These are phyloP conservation scores for Sugiyamaella marilandica DNA, from an alignment of 805 yeast genomes.

Conservation along the genomic window DNA sequence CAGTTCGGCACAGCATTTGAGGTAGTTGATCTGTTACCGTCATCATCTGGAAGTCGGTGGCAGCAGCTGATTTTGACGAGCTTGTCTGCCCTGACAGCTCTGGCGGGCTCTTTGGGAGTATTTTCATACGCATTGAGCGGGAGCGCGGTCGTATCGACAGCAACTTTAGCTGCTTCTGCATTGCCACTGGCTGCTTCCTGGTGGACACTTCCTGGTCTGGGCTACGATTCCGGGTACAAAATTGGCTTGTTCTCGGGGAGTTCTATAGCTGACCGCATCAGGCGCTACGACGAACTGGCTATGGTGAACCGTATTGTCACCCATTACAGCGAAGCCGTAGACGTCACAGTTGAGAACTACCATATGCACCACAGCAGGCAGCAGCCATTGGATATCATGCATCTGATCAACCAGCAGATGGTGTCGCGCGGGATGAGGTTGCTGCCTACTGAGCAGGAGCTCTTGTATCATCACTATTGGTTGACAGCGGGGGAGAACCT, in stretches of 20 bases:
- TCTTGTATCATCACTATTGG: conserved; percentile 76
- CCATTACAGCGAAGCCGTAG: conserved; percentile 20
- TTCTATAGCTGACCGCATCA: neutral
- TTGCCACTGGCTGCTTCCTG: no score
- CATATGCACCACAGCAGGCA: conserved; percentile 5
- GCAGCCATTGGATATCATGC: neutral
- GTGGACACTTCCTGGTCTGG: neutral
- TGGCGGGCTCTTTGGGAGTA: no score
- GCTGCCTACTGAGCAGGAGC: conserved; percentile 51
- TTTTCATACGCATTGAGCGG: no score
- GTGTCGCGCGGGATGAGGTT: conserved; percentile 15
- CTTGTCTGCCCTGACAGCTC: no score
- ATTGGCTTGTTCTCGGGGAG: neutral
- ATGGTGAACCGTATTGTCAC: conserved; percentile 23
- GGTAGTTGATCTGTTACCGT: neutral
- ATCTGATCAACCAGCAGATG: conserved; percentile 10
- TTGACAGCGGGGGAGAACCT: conserved; percentile 78
- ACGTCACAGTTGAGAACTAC: conserved; percentile 7
- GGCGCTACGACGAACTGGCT: conserved; percentile 12
- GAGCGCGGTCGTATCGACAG: no score
- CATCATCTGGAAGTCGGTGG: no score
- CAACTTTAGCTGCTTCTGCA: no score
- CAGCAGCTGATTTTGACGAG: no score
- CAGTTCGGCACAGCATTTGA: conserved; percentile 1
- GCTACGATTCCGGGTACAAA: neutral